Percentiles rank a stretch among this genome's conserved stretches.
These are phyloP conservation scores for Colletotrichum truncatum DNA, from an alignment of 2,329 filamentous ascomycete genomes.

Conservation along the genomic window DNA sequence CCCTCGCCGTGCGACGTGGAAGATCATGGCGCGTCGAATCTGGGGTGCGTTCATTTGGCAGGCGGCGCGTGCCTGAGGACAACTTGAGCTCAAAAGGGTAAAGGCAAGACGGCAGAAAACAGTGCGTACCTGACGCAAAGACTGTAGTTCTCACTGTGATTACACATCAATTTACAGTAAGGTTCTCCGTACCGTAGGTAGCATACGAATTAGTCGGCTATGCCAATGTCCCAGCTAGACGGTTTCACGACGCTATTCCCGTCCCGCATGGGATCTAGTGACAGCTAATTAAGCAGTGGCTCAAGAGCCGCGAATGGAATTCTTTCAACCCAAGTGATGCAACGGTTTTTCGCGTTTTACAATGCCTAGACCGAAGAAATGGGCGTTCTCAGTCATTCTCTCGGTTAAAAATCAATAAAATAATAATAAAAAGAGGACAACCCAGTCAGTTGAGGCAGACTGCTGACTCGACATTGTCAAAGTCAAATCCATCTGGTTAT, in stretches of 20 bases:
- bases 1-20: slow-evolving; percentile 7
- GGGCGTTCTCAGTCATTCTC: not conserved
- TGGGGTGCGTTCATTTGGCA: slow-evolving; percentile 19
- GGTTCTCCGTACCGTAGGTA: no score
- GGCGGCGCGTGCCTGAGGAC: slow-evolving; percentile 25
- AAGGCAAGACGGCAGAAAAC: not conserved
- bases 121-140: fast-evolving
- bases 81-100: not conserved
- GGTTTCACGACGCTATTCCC: slow-evolving; percentile 3
- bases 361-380: not conserved
- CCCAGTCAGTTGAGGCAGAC: not conserved
- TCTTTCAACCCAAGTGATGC: not conserved
- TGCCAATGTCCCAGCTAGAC: not conserved
- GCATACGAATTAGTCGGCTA: not conserved
- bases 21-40: slow-evolving; percentile 18
- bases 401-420: not conserved
- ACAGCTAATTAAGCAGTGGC: not conserved
- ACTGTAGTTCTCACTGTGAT: not conserved
- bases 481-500: slow-evolving; percentile 8
- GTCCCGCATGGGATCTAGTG: not conserved
- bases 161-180: not conserved
- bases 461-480: not conserved
- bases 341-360: not conserved
- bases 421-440: not conserved
- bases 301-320: not conserved